Percentiles rank a stretch among this genome's conserved stretches.
Conservation (phyloP, 2,329 filamentous ascomycete genomes). For the Uncinocarpus reesii region DNA sequence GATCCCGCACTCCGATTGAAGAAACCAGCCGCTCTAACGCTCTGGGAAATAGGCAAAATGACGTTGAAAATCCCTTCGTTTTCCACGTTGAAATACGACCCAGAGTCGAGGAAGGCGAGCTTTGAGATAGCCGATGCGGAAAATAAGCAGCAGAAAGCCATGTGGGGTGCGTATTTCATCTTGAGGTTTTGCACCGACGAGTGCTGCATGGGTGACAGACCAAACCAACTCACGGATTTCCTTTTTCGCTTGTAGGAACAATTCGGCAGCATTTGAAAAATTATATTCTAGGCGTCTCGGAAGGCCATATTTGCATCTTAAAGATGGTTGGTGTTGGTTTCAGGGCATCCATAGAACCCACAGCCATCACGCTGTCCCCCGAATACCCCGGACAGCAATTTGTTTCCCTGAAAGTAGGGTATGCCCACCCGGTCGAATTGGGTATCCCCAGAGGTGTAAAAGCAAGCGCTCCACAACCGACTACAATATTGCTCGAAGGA, state of each 20-base stretch:
- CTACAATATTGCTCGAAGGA: conserved; percentile 80
- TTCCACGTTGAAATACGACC: conserved; percentile 60
- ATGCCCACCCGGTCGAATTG: conserved; percentile 89
- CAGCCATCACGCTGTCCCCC: conserved; percentile 53
- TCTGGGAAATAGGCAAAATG: conserved; percentile 54
- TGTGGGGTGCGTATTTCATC: conserved; percentile 74
- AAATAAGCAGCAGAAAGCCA: conserved; percentile 68
- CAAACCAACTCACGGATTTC: no score
- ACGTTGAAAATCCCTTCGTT: conserved; percentile 70
- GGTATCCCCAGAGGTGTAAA: conserved; percentile 71
- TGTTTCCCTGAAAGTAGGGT: conserved; percentile 88
- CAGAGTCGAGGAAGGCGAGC: conserved; percentile 50
- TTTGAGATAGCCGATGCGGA: conserved; percentile 60
- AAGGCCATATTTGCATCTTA: conserved; percentile 89
- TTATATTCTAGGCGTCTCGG: conserved; percentile 84
- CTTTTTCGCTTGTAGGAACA: conserved; percentile 55
- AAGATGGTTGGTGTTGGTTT: conserved; percentile 93
- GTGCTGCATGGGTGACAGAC: no score
- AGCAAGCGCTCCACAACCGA: conserved; percentile 81
- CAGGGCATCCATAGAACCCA: conserved; percentile 73
- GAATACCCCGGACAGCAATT: conserved; percentile 76
- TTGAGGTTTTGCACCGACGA: neutral
- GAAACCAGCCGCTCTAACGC: conserved; percentile 17
- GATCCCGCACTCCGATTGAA: neutral
- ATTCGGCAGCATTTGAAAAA: conserved; percentile 82